Evolutionary conservation across 2,329 filamentous ascomycete species (phyloP), one percentile per base, ranked within the genome.

Genomic region (Nemania sp.): DNA sequence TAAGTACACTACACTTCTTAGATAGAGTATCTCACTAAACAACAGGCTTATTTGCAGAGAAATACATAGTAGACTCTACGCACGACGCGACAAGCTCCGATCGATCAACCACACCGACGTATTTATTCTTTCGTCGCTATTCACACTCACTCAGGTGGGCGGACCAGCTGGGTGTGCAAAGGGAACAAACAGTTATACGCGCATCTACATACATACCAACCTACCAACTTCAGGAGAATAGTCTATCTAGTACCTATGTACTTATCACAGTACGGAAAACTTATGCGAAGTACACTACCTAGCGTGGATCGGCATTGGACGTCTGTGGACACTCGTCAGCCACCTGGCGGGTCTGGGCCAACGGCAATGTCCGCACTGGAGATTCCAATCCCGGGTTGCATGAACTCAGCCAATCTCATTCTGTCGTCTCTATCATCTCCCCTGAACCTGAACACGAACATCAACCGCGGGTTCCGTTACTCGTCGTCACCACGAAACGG

Each of bases 391-490:
- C 62, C 62, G 38, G 55, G 60, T 55, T 56, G 63, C 47, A 69
- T 66, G 55, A 68, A 62, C 52, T 70, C 55, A 55, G 60, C 70
- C 68, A 72, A 72, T 72, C 70, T 67, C 64, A 56, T 58, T 49
- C 35, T 38, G 15, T 41, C 27, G 24, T 38, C 11, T 22, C 15
- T 6, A 18, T 29, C 56, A 54, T 59, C 57, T 64, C 70, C 70
- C 68, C 70, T 72, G 57, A 70, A 53, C 62, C 43, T 54, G 53
- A 68, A 51, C 53, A 1, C 11, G n/a, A n/a, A n/a, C 27, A 43
- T 38, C 56, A 49, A 47, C 38, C 41, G 55, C 69, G 53, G 52
- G 59, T 54, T 20, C 35, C 38, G 56, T 53, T 55, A 29, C 57
- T 54, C 56, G 35, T 27, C 29, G 52, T 56, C 56, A 58, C 49